Evolutionary conservation across 805 yeast genomes (phyloP).

Genomic region (Blastobotrys robertii): DNA sequence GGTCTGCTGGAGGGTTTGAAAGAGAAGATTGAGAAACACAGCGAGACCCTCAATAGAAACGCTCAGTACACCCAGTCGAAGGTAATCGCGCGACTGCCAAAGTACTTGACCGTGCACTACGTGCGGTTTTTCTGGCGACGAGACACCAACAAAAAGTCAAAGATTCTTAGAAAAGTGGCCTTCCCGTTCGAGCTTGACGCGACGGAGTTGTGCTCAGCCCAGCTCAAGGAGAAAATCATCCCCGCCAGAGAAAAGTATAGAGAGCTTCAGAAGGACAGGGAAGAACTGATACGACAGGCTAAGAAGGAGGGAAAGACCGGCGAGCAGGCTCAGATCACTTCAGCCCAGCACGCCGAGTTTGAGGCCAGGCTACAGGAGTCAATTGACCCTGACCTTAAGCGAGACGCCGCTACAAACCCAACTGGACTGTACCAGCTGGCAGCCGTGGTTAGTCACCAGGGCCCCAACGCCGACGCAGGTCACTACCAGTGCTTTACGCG

Average conservation of each 20-base stretch:
- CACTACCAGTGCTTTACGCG: constrained; percentile 88
- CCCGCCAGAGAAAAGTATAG: constrained; percentile 69
- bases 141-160: constrained; percentile 82
- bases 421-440: constrained; percentile 76
- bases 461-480: constrained; percentile 94
- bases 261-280: constrained; percentile 62
- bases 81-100: constrained; percentile 70
- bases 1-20: constrained; percentile 67
- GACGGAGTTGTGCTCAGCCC: constrained; percentile 76
- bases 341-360: constrained; percentile 18
- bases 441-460: constrained; percentile 86
- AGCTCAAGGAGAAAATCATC: constrained; percentile 54
- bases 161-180: constrained; percentile 85
- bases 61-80: constrained; percentile 54
- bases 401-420: constrained; percentile 60
- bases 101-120: constrained; percentile 80
- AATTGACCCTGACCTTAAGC: constrained; percentile 34
- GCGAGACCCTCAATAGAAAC: constrained; percentile 57
- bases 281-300: constrained; percentile 62
- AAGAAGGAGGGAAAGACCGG: constrained; percentile 34
- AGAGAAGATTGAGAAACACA: constrained; percentile 71
- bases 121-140: constrained; percentile 95
- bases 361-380: constrained; percentile 20
- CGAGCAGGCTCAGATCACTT: constrained; percentile 15
- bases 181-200: constrained; percentile 83